phyloP scores from a whole-genome alignment of 2,329 filamentous ascomycete genomes.

The Hirsutella minnesotensis region DNA sequence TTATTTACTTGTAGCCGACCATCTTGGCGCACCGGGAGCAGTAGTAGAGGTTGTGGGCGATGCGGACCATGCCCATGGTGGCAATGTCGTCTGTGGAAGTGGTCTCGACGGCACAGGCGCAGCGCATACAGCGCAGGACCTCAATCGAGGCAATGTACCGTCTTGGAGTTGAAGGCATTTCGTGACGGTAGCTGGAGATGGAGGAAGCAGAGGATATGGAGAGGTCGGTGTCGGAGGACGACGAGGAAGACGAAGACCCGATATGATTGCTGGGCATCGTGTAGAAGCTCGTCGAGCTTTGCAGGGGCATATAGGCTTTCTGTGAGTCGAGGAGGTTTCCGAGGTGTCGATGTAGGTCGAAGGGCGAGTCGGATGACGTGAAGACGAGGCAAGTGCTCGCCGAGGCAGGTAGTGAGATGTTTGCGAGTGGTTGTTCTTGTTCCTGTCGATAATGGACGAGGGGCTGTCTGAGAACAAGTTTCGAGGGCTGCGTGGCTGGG shows the following conservation, averaged over 20 bases:
- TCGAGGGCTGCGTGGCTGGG: too few relatives aligned
- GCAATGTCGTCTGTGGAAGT: conserved; percentile 48
- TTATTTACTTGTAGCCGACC: conserved; percentile 47
- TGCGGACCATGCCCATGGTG: conserved; percentile 50
- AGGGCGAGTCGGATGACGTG: too few relatives aligned
- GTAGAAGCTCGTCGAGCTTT: not conserved
- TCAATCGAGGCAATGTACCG: conserved; percentile 41
- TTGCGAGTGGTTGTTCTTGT: too few relatives aligned
- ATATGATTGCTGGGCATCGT: conserved; percentile 8
- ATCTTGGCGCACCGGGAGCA: conserved; percentile 52
- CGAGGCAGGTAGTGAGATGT: too few relatives aligned
- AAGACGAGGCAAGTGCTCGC: too few relatives aligned
- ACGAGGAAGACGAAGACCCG: conserved; percentile 20
- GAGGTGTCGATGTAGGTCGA: not conserved
- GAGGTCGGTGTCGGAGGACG: conserved; percentile 29
- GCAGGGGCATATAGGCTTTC: not conserved
- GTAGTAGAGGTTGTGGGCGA: conserved; percentile 55
- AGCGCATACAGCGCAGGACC: conserved; percentile 51
- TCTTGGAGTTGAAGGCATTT: conserved; percentile 33
- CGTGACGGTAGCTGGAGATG: conserved; percentile 21
- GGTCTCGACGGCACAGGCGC: conserved; percentile 46
- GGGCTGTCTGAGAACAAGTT: too few relatives aligned
- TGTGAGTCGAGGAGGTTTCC: too few relatives aligned
- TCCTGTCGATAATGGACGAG: too few relatives aligned
- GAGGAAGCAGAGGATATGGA: conserved; percentile 19